These are phyloP conservation scores for Akanthomyces dipterigenus DNA, from an alignment of 2,329 filamentous ascomycete genomes.

Conservation along the genomic window DNA sequence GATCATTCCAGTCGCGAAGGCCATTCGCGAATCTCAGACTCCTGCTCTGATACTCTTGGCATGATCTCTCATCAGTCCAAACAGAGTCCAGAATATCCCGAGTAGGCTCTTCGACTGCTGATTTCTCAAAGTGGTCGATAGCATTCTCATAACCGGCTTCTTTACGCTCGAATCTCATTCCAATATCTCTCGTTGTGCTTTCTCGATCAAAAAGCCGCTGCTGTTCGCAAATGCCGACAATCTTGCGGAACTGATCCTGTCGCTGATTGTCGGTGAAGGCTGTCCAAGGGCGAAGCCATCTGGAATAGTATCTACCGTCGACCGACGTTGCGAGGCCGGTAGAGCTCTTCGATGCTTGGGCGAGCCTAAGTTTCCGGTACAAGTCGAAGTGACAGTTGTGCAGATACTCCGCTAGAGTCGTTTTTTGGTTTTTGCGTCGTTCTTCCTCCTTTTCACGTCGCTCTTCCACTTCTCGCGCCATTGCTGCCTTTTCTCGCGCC, in stretches of 20 bases:
- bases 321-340: not conserved
- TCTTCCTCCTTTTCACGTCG: not conserved
- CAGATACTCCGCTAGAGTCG: not conserved
- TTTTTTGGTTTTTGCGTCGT: conserved; percentile 1
- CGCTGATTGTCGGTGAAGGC: not conserved
- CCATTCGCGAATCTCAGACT: not conserved
- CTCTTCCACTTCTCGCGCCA: not conserved
- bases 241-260: not conserved
- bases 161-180: not conserved
- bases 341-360: not conserved
- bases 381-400: not conserved
- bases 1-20: not conserved
- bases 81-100: not conserved
- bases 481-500: too few species aligned
- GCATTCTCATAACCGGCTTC: not conserved
- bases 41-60: not conserved
- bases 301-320: not conserved
- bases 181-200: not conserved
- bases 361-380: not conserved
- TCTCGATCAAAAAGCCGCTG: not conserved
- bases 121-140: not conserved
- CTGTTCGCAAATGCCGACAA: not conserved
- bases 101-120: not conserved
- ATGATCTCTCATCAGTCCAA: not conserved
- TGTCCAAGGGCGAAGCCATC: not conserved